These are phyloP conservation scores for Salix brachista DNA, from an alignment of 345 rosid species.

Conservation along the genomic window DNA sequence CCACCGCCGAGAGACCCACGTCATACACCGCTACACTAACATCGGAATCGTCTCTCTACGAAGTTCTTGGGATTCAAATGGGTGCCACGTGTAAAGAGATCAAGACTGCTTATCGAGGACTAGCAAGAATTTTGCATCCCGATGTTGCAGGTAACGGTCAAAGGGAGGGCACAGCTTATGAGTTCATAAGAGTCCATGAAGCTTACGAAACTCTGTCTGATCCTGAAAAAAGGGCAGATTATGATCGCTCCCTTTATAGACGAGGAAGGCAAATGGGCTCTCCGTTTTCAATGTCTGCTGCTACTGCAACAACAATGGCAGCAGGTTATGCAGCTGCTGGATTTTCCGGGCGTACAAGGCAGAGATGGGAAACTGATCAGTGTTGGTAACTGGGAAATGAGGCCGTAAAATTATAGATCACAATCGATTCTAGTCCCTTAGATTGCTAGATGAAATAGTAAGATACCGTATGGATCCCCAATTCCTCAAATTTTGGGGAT, in stretches of 20 bases:
- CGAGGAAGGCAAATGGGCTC: slow-evolving; percentile 19
- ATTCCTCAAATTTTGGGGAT: not conserved
- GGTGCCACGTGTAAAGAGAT: slow-evolving; percentile 58
- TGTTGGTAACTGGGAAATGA: slow-evolving; percentile 41
- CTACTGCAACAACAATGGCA: not conserved
- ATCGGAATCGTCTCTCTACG: slow-evolving; percentile 39
- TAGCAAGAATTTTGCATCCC: slow-evolving; percentile 63
- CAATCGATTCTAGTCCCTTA: not conserved
- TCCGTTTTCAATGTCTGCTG: slow-evolving; percentile 22
- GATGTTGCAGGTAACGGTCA: slow-evolving; percentile 39
- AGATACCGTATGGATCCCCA: not conserved
- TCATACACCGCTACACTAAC: slow-evolving; percentile 18
- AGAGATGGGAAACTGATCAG: slow-evolving; percentile 73
- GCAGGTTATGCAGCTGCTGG: slow-evolving; percentile 14
- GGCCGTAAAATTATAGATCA: not conserved
- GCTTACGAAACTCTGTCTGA: slow-evolving; percentile 66
- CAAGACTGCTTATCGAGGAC: slow-evolving; percentile 57
- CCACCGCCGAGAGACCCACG: slow-evolving; percentile 35
- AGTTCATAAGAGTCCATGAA: slow-evolving; percentile 56
- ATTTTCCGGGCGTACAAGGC: slow-evolving; percentile 25
- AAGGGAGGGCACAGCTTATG: slow-evolving; percentile 19
- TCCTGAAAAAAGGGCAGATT: slow-evolving; percentile 56
- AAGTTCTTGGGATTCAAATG: slow-evolving; percentile 49
- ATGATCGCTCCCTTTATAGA: slow-evolving; percentile 42
- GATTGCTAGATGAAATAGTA: not conserved